These are phyloP conservation scores for Filobasidium uniguttulatum DNA, from an alignment of 1,284 basidiomycete genomes.

Conservation along the genomic window DNA sequence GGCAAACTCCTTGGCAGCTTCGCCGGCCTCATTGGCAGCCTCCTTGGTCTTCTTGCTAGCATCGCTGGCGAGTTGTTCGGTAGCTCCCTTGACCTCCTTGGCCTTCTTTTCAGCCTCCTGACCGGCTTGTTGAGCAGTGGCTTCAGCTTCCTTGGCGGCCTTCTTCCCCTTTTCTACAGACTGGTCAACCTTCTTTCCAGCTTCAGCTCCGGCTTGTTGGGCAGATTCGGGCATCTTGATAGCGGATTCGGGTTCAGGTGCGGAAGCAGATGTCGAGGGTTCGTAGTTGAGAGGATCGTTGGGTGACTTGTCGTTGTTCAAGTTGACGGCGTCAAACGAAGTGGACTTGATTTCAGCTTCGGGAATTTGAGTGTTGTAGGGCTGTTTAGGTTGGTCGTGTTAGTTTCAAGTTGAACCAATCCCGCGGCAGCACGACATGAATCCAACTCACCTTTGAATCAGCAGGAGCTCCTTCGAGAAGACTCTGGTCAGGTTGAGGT, in stretches of 20 bases:
- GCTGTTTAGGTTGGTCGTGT: not conserved
- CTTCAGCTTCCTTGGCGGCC: conserved; percentile 40
- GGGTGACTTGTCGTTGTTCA: conserved; percentile 37
- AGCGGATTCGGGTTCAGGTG: conserved; percentile 8
- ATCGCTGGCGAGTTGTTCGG: conserved; percentile 39
- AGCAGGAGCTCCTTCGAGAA: conserved; percentile 28
- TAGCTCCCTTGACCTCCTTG: conserved; percentile 44
- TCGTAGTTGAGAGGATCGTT: conserved; percentile 41
- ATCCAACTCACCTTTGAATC: too few species aligned
- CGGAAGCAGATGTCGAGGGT: conserved; percentile 29
- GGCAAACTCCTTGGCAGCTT: conserved; percentile 11
- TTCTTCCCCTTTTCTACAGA: conserved; percentile 44
- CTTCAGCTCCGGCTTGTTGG: conserved; percentile 39
- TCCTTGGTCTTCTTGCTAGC: conserved; percentile 45
- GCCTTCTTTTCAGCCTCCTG: conserved; percentile 45
- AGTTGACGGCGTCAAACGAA: conserved; percentile 43
- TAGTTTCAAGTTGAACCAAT: too few species aligned
- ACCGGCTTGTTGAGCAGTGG: conserved; percentile 41
- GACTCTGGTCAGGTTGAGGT: conserved; percentile 30
- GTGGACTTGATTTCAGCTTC: conserved; percentile 18
- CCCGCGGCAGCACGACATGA: too few species aligned
- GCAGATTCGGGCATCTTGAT: conserved; percentile 38
- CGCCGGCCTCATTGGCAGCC: conserved; percentile 9
- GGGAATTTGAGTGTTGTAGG: too few species aligned
- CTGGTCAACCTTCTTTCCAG: conserved; percentile 44